Conservation (phyloP, 371 early-diverging fungal genomes). For the Blakeslea trispora region DNA sequence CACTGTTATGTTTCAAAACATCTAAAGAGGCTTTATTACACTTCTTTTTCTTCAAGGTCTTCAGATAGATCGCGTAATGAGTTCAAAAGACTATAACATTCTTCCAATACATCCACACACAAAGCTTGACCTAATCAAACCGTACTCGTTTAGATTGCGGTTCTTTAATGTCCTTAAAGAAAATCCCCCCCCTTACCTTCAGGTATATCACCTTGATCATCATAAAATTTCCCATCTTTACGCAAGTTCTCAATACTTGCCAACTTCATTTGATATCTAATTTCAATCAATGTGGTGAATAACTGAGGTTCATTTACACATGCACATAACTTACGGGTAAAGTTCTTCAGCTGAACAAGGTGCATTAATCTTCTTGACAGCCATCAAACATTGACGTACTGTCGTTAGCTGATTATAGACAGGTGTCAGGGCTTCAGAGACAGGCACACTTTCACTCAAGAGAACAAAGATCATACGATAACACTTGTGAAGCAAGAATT, state of each 20-base stretch:
- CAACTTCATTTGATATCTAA: constrained; percentile 80
- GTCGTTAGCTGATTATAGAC: constrained; percentile 84
- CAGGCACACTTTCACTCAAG: constrained; percentile 75
- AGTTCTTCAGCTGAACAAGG: constrained; percentile 62
- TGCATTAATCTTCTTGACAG: constrained; percentile 79
- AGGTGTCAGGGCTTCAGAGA: constrained; percentile 78
- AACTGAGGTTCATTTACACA: too few species aligned
- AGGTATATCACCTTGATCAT: constrained; percentile 76
- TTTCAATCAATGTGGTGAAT: neutral
- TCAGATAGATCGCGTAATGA: constrained; percentile 56
- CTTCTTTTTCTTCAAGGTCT: neutral
- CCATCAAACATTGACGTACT: constrained; percentile 76
- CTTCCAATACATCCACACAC: constrained; percentile 75
- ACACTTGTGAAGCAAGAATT: constrained; percentile 86
- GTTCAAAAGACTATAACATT: constrained; percentile 79
- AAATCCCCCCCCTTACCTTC: constrained; percentile 68
- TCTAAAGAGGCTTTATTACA: too few species aligned
- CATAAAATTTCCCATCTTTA: constrained; percentile 84
- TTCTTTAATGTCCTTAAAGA: neutral
- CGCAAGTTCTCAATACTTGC: constrained; percentile 77
- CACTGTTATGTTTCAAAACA: too few species aligned
- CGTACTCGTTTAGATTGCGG: neutral
- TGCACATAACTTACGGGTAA: constrained; percentile 44
- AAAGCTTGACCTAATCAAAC: constrained; percentile 61
- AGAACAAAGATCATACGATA: constrained; percentile 82